Evolutionary conservation across 169 alveolate genomes (phyloP).

Genomic region (Eimeria necatrix): DNA sequence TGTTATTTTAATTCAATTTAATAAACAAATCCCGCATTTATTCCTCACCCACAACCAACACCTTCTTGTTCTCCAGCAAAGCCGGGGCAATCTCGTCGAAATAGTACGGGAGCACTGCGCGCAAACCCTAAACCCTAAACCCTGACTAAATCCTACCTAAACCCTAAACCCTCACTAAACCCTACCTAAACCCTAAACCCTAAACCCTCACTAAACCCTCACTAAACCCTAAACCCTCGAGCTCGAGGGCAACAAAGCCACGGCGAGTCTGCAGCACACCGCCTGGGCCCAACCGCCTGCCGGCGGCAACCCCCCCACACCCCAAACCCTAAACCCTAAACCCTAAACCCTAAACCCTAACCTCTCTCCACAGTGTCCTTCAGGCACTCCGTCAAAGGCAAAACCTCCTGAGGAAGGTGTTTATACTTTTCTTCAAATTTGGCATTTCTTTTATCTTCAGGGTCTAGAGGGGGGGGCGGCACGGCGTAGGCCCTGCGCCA

Average conservation of each 20-base stretch:
- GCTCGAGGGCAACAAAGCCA: neutral
- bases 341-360: neutral
- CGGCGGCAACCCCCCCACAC: too few species aligned
- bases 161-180: neutral
- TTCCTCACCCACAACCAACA: constrained; percentile 89
- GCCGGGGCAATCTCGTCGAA: constrained; percentile 96
- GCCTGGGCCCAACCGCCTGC: neutral
- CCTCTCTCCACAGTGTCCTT: constrained; percentile 97
- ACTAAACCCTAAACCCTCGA: neutral
- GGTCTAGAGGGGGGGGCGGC: constrained; percentile 98
- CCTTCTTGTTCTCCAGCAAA: constrained; percentile 94
- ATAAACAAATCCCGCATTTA: neutral
- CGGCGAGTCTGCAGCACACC: neutral
- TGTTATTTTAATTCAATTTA: too few species aligned
- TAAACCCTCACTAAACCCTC: neutral
- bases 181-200: too few species aligned
- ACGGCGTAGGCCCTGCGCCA: constrained; percentile 98
- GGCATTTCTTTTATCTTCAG: constrained; percentile 43
- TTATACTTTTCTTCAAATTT: constrained; percentile 29
- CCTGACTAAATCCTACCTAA: too few species aligned
- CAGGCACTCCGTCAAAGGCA: constrained; percentile 98
- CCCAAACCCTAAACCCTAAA: too few species aligned
- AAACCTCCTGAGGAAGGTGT: constrained; percentile 85
- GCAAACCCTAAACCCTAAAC: constrained; percentile 32
- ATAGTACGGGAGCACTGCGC: constrained; percentile 95